Evolutionary conservation across 2,329 filamentous ascomycete species (phyloP).

Genomic region (Endocalyx cinctus): DNA sequence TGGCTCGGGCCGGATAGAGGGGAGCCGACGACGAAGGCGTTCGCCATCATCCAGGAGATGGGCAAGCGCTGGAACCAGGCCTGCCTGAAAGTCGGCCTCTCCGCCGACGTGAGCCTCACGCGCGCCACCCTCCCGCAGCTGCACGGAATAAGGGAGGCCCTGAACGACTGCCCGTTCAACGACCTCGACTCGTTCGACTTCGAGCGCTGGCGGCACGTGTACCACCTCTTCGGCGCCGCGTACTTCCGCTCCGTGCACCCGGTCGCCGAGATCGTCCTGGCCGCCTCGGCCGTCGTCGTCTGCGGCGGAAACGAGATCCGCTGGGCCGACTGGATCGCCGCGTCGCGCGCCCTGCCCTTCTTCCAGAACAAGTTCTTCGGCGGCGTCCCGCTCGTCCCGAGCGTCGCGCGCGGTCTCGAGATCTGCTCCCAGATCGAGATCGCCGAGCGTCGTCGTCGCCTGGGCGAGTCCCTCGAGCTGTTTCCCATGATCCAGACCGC

Average conservation of each 20-base stretch:
- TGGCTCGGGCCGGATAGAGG: constrained; percentile 16
- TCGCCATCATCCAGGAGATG: constrained; percentile 15
- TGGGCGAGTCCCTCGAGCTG: constrained; percentile 16
- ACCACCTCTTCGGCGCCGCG: constrained; percentile 11
- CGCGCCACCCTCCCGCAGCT: constrained; percentile 9
- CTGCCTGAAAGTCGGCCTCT: constrained; percentile 7
- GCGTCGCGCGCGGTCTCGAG: constrained; percentile 8
- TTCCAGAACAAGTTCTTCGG: constrained; percentile 14
- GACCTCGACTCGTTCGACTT: constrained; percentile 17
- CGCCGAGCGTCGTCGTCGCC: constrained; percentile 11
- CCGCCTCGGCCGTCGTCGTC: constrained; percentile 12
- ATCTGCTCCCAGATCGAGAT: constrained; percentile 14
- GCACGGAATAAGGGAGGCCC: constrained; percentile 2
- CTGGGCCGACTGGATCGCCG: constrained; percentile 15
- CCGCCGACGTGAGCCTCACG: constrained; percentile 3
- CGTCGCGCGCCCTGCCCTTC: constrained; percentile 12
- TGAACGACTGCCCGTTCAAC: constrained; percentile 7
- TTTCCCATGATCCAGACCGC: constrained; percentile 20
- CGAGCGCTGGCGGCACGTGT: constrained; percentile 11
- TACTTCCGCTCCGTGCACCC: constrained; percentile 15
- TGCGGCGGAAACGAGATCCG: constrained; percentile 17
- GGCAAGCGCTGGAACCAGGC: constrained; percentile 9
- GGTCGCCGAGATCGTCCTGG: constrained; percentile 17
- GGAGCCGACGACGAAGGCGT: constrained; percentile 9
- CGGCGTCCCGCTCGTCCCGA: constrained; percentile 12